phyloP scores from a whole-genome alignment of 352 stramenopile genomes.

The Pythium sp. region DNA sequence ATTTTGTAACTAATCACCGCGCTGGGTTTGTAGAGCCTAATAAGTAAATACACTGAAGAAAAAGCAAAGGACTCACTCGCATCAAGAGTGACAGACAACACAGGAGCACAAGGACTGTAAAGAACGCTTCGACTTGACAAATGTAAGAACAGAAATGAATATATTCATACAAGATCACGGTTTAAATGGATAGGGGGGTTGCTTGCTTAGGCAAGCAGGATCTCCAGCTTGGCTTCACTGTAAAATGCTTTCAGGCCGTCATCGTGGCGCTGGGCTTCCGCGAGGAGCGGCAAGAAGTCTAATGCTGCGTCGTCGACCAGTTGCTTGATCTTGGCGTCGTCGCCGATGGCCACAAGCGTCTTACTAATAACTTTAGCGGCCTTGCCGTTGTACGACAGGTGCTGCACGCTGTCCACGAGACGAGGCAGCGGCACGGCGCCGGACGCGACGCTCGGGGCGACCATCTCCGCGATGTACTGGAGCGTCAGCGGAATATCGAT shows the following conservation, averaged over 20 bases:
- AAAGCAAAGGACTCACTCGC: slow-evolving; percentile 8
- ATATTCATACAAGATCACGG: slow-evolving; percentile 22
- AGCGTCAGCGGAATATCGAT: slow-evolving; percentile 79
- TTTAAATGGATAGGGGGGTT: not conserved
- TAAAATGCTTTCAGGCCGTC: slow-evolving; percentile 18
- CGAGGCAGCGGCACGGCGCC: slow-evolving; percentile 39
- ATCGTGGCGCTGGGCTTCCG: slow-evolving; percentile 15
- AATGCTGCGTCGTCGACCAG: slow-evolving; percentile 25
- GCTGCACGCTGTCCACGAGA: slow-evolving; percentile 43
- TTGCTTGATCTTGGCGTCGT: slow-evolving; percentile 42
- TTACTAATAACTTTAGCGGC: slow-evolving; percentile 55
- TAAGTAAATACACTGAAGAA: slow-evolving; percentile 10
- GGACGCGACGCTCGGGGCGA: slow-evolving; percentile 51
- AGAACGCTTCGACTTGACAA: not conserved
- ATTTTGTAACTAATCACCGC: slow-evolving; percentile 13
- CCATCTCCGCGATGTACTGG: slow-evolving; percentile 68
- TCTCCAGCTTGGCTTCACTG: slow-evolving; percentile 17
- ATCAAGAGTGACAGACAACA: not conserved
- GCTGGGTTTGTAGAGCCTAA: slow-evolving; percentile 13
- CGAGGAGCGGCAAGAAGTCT: slow-evolving; percentile 20
- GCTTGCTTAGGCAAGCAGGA: slow-evolving; percentile 12
- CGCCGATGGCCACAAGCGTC: slow-evolving; percentile 39
- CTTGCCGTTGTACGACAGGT: slow-evolving; percentile 59
- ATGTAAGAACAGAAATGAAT: slow-evolving; percentile 20
- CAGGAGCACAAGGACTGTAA: not conserved